Evolutionary conservation across 345 rosid species (phyloP).

Genomic region (Brassica napus): Da-Ae NC_063442.1:6101501-6102000

Average conservation of each 20-base stretch:
- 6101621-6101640: conserved; percentile 22
- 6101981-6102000: conserved; percentile 28
- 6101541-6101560: not conserved
- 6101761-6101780: conserved; percentile 12
- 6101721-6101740: conserved; percentile 4
- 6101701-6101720: conserved; percentile 15
- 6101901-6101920: not conserved
- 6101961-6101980: not conserved
- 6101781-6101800: conserved; percentile 16
- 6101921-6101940: not conserved
- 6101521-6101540: conserved; percentile 16
- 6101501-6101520: conserved; percentile 11
- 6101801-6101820: conserved; percentile 1
- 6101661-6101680: not conserved
- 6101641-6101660: not conserved
- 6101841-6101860: not conserved
- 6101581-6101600: not conserved
- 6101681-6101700: conserved; percentile 20
- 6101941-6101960: conserved; percentile 2
- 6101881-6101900: not conserved
- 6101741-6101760: not conserved
- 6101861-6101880: not conserved
- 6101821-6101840: not conserved
- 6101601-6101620: conserved; percentile 12
- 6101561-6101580: not conserved